Evolutionary conservation across 2,329 filamentous ascomycete species (phyloP).

Genomic region (Taxawa tesnikishii): DNA sequence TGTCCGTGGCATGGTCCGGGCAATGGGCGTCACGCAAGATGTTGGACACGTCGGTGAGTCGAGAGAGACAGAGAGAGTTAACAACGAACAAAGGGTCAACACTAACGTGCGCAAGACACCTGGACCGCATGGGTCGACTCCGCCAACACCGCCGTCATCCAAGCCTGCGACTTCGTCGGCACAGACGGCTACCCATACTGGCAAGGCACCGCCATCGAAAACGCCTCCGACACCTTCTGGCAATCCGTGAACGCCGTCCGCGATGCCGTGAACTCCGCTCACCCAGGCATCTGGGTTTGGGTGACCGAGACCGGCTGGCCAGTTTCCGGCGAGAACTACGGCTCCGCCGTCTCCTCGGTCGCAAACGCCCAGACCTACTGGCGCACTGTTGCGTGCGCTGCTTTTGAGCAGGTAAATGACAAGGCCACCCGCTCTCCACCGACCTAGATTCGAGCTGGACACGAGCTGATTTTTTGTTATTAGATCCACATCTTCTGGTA

Average conservation of each 20-base stretch:
- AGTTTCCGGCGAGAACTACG: constrained; percentile 39
- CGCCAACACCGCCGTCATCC: constrained; percentile 47
- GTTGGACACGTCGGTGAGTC: constrained; percentile 59
- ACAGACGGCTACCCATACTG: constrained; percentile 58
- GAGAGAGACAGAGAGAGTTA: constrained; percentile 37
- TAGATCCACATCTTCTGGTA: constrained; percentile 46
- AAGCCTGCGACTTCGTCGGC: constrained; percentile 52
- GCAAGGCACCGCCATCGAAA: constrained; percentile 46
- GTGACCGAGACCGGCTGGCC: constrained; percentile 53
- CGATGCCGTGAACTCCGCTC: constrained; percentile 31
- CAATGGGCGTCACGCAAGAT: constrained; percentile 32
- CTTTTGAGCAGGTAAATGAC: constrained; percentile 41
- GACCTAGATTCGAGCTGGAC: too few species aligned
- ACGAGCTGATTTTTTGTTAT: too few species aligned
- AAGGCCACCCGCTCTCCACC: too few species aligned
- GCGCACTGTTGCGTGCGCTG: constrained; percentile 47
- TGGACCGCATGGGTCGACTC: constrained; percentile 35
- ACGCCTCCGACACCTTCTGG: constrained; percentile 43
- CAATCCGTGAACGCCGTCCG: constrained; percentile 21
- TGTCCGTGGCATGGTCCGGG: constrained; percentile 39
- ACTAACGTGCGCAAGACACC: not conserved
- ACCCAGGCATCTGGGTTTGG: constrained; percentile 17
- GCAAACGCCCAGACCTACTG: constrained; percentile 54
- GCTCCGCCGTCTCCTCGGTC: constrained; percentile 41
- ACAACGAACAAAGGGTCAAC: not conserved